Base-by-base conservation (phyloP, 2,329 filamentous ascomycete species). In the Lojkania enalia region DNA sequence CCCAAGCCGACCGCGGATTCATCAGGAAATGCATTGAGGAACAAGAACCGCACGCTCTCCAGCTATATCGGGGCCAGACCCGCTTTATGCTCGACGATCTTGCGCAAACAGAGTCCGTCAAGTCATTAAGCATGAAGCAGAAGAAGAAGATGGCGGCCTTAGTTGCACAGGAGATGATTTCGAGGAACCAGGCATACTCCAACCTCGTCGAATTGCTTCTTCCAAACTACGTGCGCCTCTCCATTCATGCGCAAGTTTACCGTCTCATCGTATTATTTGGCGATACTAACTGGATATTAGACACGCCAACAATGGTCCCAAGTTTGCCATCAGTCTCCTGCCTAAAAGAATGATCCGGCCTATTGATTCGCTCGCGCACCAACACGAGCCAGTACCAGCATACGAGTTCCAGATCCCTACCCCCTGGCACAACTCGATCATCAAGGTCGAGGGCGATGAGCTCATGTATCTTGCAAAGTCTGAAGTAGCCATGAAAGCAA, bases 161-260 rank as follows among this genome's bases (percentile, higher is more conserved):
- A 18, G 63, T 70, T 5, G 66, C 69, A 1, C 57, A 63, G 27
- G 67, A 70, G 44, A 72, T 70, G 67, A 65, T 71, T 20, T 59
- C 61, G 15, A 64, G 74, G 5, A 77, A 77, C 49, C 73, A 76
- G 46, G 73, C 73, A 7, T 77, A 77, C 46, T 76, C 74, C 2
- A 76, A 76, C 38, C 62, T 77, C 12, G 64, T 75, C n/a, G 72
- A 76, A 57, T 54, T 75, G 3, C 51, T 76, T 2, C 71, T 75
- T 46, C 74, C 74, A 1, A 67, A 72, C 45, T 69, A 73, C 42
- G 61, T 77, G 31, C 72, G 74, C n/a, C 63, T 77, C 0, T 76
- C 73, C 0, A 77, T 77, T 36, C 75, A 77, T 44, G 73, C 74
- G 35, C 39, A 46, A 41, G 43, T 45, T 4, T 30, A 5, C 9